These are phyloP conservation scores for Colletotrichum sp. DNA, from an alignment of 2,329 filamentous ascomycete species.

Conservation along the genomic window DNA sequence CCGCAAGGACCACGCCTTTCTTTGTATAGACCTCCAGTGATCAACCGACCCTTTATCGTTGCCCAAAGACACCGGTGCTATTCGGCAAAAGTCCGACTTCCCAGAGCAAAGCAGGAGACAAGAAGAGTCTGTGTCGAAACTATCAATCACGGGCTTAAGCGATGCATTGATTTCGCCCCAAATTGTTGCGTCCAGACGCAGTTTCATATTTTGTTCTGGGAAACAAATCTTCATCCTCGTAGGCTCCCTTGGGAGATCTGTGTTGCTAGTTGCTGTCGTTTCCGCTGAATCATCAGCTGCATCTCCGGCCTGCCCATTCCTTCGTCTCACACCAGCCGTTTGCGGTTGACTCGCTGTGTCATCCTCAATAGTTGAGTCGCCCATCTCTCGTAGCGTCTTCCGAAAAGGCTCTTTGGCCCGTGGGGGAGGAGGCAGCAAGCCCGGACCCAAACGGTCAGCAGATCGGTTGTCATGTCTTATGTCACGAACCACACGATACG, in stretches of 20 bases:
- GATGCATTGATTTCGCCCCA: neutral
- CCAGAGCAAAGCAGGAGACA: rapidly evolving
- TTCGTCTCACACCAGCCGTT: neutral
- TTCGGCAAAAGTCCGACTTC: neutral
- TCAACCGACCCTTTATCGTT: neutral
- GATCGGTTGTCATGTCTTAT: no score
- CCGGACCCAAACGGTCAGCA: no score
- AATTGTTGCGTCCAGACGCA: neutral
- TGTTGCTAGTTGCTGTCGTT: neutral
- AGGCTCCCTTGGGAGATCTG: no score
- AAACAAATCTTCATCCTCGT: no score
- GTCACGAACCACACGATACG: no score
- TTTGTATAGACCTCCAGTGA: no score
- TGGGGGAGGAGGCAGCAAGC: no score
- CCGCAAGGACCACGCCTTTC: rapidly evolving
- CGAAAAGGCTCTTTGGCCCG: no score
- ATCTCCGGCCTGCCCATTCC: neutral
- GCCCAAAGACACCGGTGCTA: neutral
- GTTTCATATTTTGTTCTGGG: no score
- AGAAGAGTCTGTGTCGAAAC: rapidly evolving
- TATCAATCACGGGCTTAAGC: rapidly evolving
- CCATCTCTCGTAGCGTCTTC: no score
- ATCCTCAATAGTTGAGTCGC: no score
- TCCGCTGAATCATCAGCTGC: neutral
- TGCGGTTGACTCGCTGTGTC: no score